Percentiles rank a stretch among this genome's conserved stretches.
Conservation (phyloP, 768 basidiomycete species). For the Floccularia luteovirens region DNA sequence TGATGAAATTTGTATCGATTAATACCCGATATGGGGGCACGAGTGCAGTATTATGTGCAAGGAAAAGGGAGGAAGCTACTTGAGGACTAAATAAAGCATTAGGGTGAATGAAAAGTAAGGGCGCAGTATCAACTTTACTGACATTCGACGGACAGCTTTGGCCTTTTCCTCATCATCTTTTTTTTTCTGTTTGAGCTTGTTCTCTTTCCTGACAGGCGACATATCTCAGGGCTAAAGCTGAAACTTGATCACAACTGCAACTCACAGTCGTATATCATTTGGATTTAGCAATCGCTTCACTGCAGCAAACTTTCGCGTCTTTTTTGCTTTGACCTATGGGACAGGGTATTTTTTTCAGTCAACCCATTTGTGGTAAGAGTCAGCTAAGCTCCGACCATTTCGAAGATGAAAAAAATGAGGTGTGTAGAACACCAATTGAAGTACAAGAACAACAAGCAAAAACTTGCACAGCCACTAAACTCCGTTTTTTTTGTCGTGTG, state of each 20-base stretch:
- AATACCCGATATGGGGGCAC: constrained; percentile 96
- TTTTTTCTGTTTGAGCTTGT: constrained; percentile 83
- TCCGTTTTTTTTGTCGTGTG: too few species aligned
- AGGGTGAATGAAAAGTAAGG: constrained; percentile 5
- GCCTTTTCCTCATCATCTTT: constrained; percentile 77
- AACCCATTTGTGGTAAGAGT: too few species aligned
- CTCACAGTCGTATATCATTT: constrained; percentile 87
- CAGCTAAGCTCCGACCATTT: too few species aligned
- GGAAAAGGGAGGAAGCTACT: constrained; percentile 86
- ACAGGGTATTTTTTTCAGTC: too few species aligned
- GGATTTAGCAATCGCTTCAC: constrained; percentile 94
- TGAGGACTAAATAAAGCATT: constrained; percentile 48
- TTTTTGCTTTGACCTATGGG: constrained; percentile 84
- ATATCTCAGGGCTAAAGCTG: constrained; percentile 6
- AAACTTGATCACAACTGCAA: constrained; percentile 2
- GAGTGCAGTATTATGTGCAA: constrained; percentile 91
- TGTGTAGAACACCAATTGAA: too few species aligned
- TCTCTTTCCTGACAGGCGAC: constrained; percentile 67
- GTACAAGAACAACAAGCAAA: background rate
- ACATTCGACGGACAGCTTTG: constrained; percentile 76
- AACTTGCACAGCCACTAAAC: background rate
- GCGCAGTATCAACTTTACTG: constrained; percentile 20
- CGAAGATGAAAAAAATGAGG: too few species aligned
- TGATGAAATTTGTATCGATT: constrained; percentile 99
- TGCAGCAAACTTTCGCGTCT: constrained; percentile 89